Conservation (phyloP, 2,329 filamentous ascomycete species). For the Aspergillus pseudonomiae region DNA sequence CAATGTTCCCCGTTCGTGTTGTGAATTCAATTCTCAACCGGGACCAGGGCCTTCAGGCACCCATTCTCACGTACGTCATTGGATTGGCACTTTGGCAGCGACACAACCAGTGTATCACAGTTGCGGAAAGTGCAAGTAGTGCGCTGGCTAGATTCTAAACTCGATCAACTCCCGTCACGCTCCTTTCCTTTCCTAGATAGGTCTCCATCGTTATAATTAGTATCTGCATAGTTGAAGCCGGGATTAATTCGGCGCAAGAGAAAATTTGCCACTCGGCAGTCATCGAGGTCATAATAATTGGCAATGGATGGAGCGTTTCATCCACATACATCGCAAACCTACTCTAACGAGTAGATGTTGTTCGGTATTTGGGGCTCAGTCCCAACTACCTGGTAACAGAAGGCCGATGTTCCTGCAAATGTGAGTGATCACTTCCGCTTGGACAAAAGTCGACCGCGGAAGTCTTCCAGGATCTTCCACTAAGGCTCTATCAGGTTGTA, state of each 20-base stretch:
- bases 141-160: background rate
- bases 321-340: background rate
- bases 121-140: background rate
- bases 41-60: background rate
- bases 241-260: background rate
- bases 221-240: background rate
- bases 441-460: slow-evolving; percentile 13
- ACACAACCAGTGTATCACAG: background rate
- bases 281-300: background rate
- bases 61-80: background rate
- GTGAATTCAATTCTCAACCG: background rate
- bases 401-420: slow-evolving; percentile 15
- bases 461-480: slow-evolving; percentile 23
- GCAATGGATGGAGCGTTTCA: background rate
- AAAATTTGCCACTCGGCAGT: background rate
- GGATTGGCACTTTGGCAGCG: background rate
- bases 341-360: background rate
- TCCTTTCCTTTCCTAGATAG: background rate
- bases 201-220: background rate
- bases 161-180: background rate
- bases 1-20: background rate
- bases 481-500: slow-evolving; percentile 15
- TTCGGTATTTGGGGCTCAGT: background rate
- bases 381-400: background rate
- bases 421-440: slow-evolving; percentile 31